Percentiles rank a stretch among this genome's conserved stretches.
phyloP scores from a whole-genome alignment of 2,329 filamentous ascomycete genomes.

The Westerdykella aurantiaca region DNA sequence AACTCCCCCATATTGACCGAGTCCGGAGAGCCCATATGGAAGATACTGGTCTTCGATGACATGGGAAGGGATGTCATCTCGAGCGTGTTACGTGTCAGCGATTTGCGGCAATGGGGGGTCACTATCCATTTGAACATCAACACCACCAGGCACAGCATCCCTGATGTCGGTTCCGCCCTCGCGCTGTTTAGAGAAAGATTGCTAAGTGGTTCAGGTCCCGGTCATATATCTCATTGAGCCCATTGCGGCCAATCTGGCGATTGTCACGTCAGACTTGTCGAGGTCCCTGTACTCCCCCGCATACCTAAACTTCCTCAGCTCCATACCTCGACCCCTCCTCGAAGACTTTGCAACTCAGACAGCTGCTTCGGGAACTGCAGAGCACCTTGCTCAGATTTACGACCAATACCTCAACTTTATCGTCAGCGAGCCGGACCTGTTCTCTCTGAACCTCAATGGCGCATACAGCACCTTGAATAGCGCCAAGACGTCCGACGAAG shows the following conservation, averaged over 20 bases:
- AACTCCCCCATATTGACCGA: constrained; percentile 76
- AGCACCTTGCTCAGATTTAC: constrained; percentile 85
- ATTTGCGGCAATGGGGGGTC: constrained; percentile 78
- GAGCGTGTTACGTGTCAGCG: constrained; percentile 89
- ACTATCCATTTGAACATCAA: constrained; percentile 57
- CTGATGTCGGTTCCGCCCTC: constrained; percentile 59
- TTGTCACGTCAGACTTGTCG: constrained; percentile 78
- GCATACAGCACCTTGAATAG: constrained; percentile 98
- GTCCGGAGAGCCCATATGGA: constrained; percentile 93
- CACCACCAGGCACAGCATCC: constrained; percentile 78
- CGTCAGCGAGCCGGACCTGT: constrained; percentile 89
- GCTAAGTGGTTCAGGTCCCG: constrained; percentile 44
- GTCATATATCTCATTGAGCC: constrained; percentile 96
- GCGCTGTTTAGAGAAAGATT: neutral
- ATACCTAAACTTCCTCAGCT: constrained; percentile 95
- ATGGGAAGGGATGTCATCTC: constrained; percentile 91
- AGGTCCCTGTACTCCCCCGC: constrained; percentile 86
- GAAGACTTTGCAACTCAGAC: constrained; percentile 93
- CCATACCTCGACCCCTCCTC: constrained; percentile 79
- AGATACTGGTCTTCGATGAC: constrained; percentile 84
- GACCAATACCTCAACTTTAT: constrained; percentile 98
- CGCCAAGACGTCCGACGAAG: constrained; percentile 80
- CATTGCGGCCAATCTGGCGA: constrained; percentile 69
- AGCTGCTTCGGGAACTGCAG: constrained; percentile 74
- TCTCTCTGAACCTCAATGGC: constrained; percentile 88